phyloP scores from a whole-genome alignment of 2,329 filamentous ascomycete genomes.

The Hypoxylon sp. region DNA sequence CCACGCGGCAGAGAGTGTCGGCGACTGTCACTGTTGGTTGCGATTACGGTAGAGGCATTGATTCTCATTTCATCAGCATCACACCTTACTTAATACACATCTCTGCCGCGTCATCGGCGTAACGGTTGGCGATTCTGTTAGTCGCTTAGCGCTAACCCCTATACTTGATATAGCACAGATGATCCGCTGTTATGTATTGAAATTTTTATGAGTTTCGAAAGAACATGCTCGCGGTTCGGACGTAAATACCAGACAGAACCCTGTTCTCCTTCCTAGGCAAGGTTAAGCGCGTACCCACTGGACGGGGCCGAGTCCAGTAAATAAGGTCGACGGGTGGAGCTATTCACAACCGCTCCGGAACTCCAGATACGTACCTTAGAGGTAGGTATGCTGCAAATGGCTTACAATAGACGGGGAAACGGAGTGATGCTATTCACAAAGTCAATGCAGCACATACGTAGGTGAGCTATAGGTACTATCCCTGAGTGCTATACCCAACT shows the following conservation, averaged over 20 bases:
- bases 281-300: conserved; percentile 11
- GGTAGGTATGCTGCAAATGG: not conserved
- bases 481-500: not conserved
- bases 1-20: not conserved
- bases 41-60: not conserved
- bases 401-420: not conserved
- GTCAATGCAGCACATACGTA: not conserved
- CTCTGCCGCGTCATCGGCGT: conserved; percentile 26
- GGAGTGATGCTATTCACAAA: conserved; percentile 14
- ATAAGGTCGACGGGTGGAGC: conserved; percentile 21
- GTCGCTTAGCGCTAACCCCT: conserved; percentile 23
- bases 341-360: not conserved
- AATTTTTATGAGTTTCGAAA: conserved; percentile 4
- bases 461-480: not conserved
- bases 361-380: not conserved
- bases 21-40: conserved; percentile 6
- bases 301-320: conserved; percentile 19
- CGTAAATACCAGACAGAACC: conserved; percentile 1
- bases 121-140: conserved; percentile 12
- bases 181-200: conserved; percentile 7
- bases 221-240: not conserved
- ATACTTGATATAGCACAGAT: conserved; percentile 5
- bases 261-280: conserved; percentile 4
- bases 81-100: not conserved
- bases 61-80: conserved; percentile 1